Base-by-base conservation (phyloP, 2,329 filamentous ascomycete genomes). In the Beauveria australis region DNA sequence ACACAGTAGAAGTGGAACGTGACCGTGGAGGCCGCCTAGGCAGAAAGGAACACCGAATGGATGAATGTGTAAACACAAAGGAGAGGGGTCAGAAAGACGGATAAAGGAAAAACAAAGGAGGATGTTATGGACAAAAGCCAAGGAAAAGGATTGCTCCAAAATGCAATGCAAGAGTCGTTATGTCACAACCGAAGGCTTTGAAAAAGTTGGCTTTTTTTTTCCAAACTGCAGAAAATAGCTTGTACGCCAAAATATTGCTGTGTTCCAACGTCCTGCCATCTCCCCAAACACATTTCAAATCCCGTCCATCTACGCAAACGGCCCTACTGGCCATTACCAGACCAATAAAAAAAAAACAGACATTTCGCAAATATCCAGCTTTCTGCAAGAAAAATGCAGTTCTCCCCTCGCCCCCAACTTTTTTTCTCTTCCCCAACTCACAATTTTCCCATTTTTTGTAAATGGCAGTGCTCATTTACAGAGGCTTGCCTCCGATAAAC, bases 401-500 rank as follows among this genome's bases (percentile, higher is more conserved):
- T 16, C 51, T 28, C 16, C n/a, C 24, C 43, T 48, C 28, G 9
- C 54, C 56, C 40, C 12, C n/a, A 22, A 28, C 24, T 26, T 44
- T 28, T 44, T 28, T 49, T 18, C 19, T 30, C 7, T 18, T 10
- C 33, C 33, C 4, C 28, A 54, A 30, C 33, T 43, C 33, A 44
- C 46, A 2, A 5, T 22, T 49, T 52, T 18, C 40, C 9, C 14
- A 5, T 26, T 37, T 46, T 56, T 48, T 41, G 18, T 43, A 7
- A n/a, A 28, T 24, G 3, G 40, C 12, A 43, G 2, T 26, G 16
- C 19, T 18, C 26, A 28, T 77, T 78, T 86, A 91, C 79, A 91
- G 77, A 58, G 87, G 88, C 82, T 91, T 91, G 69, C 88, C 88
- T 66, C 92, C 92, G 69, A 96, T 89, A 75, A 97, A 99, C 70